phyloP scores from a whole-genome alignment of 768 basidiomycete species.

The Rhizopogon sp. region DNA sequence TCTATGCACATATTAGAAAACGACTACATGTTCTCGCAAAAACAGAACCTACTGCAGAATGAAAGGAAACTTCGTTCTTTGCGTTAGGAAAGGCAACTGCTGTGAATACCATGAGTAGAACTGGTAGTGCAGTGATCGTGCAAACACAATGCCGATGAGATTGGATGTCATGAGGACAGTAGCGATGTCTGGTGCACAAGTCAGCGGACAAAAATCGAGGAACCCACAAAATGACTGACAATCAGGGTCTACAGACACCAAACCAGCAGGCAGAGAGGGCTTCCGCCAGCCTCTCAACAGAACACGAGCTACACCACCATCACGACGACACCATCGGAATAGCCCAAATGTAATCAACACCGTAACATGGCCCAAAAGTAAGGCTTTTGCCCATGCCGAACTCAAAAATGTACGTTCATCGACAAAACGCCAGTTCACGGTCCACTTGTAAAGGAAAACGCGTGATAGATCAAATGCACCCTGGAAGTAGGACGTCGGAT shows the following conservation, averaged over 20 bases:
- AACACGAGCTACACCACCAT: conserved; percentile 62
- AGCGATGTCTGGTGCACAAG: conserved; percentile 53
- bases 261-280: conserved; percentile 46
- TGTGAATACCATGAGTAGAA: conserved; percentile 98
- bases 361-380: conserved; percentile 64
- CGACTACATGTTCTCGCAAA: background rate
- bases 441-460: conserved; percentile 92
- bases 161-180: conserved; percentile 89
- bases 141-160: conserved; percentile 85
- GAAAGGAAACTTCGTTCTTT: conserved; percentile 64
- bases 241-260: conserved; percentile 47
- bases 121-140: conserved; percentile 95
- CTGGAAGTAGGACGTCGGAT: conserved; percentile 60
- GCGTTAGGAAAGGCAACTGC: conserved; percentile 80
- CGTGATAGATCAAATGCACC: conserved; percentile 86
- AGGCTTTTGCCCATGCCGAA: conserved; percentile 47
- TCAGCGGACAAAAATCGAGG: conserved; percentile 10
- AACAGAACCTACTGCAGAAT: conserved; percentile 48
- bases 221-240: conserved; percentile 41
- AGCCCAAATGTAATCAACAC: conserved; percentile 62
- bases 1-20: conserved; percentile 34
- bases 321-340: conserved; percentile 67
- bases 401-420: conserved; percentile 74
- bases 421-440: conserved; percentile 95
- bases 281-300: conserved; percentile 47